Conservation (phyloP, 805 yeast genomes). For the Candida endomychidarum region DNA sequence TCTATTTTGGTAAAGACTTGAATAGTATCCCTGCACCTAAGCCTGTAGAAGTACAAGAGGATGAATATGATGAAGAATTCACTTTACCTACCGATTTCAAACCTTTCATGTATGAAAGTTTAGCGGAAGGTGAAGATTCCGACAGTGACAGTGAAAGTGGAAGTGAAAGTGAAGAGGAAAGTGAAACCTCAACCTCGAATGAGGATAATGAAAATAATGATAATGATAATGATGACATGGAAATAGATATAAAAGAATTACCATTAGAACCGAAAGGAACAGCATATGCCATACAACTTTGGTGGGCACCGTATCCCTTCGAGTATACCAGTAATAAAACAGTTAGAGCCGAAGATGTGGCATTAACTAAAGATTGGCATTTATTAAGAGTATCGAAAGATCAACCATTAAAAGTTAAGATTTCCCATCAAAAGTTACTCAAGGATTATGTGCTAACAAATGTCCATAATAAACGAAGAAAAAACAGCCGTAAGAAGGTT, state of each 20-base stretch:
- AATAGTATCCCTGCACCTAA: slow-evolving; percentile 50
- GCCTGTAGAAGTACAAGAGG: slow-evolving; percentile 12
- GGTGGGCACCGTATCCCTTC: slow-evolving; percentile 85
- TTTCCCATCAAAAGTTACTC: slow-evolving; percentile 87
- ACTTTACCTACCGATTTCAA: slow-evolving; percentile 36
- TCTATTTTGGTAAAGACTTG: slow-evolving; percentile 25
- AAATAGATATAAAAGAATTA: slow-evolving; percentile 1
- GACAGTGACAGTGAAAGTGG: slow-evolving; percentile 9
- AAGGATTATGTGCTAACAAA: slow-evolving; percentile 73
- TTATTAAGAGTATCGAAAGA: slow-evolving; percentile 61
- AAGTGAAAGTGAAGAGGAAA: slow-evolving; percentile 6
- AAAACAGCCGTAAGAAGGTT: slow-evolving; percentile 49
- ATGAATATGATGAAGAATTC: slow-evolving; percentile 19
- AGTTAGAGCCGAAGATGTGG: slow-evolving; percentile 86
- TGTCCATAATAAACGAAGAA: slow-evolving; percentile 49
- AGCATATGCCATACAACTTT: slow-evolving; percentile 58
- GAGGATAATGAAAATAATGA: slow-evolving; percentile 27
- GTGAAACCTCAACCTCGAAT: slow-evolving; percentile 25
- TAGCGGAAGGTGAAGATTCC: slow-evolving; percentile 1
- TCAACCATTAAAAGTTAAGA: slow-evolving; percentile 72
- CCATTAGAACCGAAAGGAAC: slow-evolving; percentile 44
- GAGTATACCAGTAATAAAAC: slow-evolving; percentile 69
- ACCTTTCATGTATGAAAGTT: slow-evolving; percentile 47
- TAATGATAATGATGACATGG: slow-evolving; percentile 1
- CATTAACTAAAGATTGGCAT: slow-evolving; percentile 82